These are phyloP conservation scores for Stephania japonica DNA, from an alignment of 164 flowering plant species.

Conservation along the genomic window DNA sequence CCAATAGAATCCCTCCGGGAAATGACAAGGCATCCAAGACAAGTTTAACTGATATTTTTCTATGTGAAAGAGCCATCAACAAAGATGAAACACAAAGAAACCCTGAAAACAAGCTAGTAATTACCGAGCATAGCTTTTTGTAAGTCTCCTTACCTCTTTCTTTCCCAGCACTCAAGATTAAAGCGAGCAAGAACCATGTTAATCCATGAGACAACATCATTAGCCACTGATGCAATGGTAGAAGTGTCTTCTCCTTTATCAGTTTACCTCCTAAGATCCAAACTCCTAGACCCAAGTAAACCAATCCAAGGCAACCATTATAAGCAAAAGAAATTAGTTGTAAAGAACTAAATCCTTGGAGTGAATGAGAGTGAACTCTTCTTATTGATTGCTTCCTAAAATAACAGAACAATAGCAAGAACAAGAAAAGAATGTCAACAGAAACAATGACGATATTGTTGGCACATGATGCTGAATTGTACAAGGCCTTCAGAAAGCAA, in stretches of 20 bases:
- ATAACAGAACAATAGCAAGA: conserved; percentile 23
- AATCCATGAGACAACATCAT: conserved; percentile 41
- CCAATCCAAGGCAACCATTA: conserved; percentile 36
- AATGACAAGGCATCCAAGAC: conserved; percentile 42
- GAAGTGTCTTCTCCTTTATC: conserved; percentile 8
- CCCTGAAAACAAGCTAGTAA: conserved; percentile 34
- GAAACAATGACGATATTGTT: conserved; percentile 35
- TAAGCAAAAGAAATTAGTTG: conserved; percentile 24
- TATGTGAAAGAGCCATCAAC: background rate
- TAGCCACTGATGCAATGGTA: conserved; percentile 46
- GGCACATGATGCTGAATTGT: conserved; percentile 34
- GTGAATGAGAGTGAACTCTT: background rate
- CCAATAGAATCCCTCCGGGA: conserved; percentile 47
- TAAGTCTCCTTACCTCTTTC: conserved; percentile 15
- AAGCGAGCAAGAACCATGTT: conserved; percentile 35
- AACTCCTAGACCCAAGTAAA: conserved; percentile 34
- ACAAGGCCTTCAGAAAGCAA: conserved; percentile 14
- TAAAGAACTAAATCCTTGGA: conserved; percentile 13
- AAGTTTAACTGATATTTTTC: conserved; percentile 22
- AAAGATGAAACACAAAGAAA: conserved; percentile 35
- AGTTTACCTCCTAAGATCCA: conserved; percentile 30
- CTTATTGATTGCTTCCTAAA: conserved; percentile 16
- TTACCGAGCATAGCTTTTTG: conserved; percentile 26
- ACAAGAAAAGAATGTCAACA: conserved; percentile 34
- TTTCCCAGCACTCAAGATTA: conserved; percentile 26